phyloP scores from a whole-genome alignment of 208 protist species.

The Wallacemonas sp. region DNA sequence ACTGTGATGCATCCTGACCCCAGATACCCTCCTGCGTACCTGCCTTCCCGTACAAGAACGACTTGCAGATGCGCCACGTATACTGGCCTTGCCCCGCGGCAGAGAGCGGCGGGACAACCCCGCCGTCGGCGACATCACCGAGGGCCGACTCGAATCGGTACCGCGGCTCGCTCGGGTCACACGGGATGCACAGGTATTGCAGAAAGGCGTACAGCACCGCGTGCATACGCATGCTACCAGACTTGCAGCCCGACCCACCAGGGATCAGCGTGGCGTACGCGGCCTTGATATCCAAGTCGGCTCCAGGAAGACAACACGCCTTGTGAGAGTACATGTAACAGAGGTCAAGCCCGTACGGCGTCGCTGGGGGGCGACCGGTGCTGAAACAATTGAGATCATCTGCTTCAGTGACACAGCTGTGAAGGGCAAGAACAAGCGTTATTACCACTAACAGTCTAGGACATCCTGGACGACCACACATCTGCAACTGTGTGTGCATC shows the following conservation, averaged over 20 bases:
- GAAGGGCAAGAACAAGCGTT: neutral
- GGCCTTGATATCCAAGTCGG: conserved; percentile 34
- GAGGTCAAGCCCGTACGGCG: conserved; percentile 36
- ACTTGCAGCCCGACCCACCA: conserved; percentile 32
- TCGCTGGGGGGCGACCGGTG: conserved; percentile 11
- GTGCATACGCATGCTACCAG: conserved; percentile 37
- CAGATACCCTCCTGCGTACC: conserved; percentile 30
- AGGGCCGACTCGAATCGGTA: conserved; percentile 48
- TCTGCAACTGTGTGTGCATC: no score
- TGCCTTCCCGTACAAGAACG: conserved; percentile 42
- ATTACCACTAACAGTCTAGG: no score
- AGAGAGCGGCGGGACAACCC: conserved; percentile 30
- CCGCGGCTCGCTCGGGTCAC: conserved; percentile 39
- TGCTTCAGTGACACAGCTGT: neutral
- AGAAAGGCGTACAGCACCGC: conserved; percentile 39
- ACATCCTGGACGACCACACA: no score
- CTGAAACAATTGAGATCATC: conserved; percentile 25
- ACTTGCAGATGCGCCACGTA: conserved; percentile 57
- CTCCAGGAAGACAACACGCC: conserved; percentile 41
- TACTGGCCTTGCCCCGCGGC: conserved; percentile 32
- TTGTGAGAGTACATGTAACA: conserved; percentile 50
- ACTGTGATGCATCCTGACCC: conserved; percentile 35
- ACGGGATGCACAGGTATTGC: conserved; percentile 51
- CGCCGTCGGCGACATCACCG: conserved; percentile 48
- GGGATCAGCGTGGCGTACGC: conserved; percentile 37